Base-by-base conservation (phyloP, 352 stramenopile genomes). In the Globisporangium sylvaticum region DNA sequence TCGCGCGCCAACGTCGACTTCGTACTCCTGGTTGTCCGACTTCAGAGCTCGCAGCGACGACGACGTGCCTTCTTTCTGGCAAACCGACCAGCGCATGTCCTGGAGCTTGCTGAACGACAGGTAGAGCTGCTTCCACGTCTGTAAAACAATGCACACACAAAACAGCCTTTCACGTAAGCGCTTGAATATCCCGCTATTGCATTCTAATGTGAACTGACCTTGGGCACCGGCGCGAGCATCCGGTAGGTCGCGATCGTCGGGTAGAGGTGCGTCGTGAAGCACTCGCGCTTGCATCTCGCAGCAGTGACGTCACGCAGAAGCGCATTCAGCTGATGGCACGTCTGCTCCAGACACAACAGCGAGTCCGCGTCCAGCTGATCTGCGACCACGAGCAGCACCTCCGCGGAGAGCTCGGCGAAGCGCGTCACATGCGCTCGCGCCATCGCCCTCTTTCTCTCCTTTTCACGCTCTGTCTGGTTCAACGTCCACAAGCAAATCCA, bases 11-110 rank as follows among this genome's bases (percentile, higher is more conserved):
- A 65, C 48, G 34, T 92, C 83, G 0, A 66, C 52, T 39, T 69
- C 70, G 70, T 92, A 92, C 71, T 92, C 84, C 32, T 90, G 82
- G 46, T 87, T 89, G 58, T 92, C 84, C 0, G 80, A 84, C 59
- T 88, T 88, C 15, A 92, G 68, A 5, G 79, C 75, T 0, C 84
- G 74, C 59, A 92, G 56, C 0, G 79, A 82, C 4, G 80, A 83
- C 57, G 80, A 84, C 20, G 76, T 75, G 24, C 79, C 80, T 46
- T 83, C 75, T 44, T 65, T 58, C 54, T 72, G 69, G 31, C 76
- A 84, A 12, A 62, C 67, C 7, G 72, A 67, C 83, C 84, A 92
- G 15, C 53, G 37, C 54, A 92, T 66, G n/a, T 60, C 31, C 10
- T 56, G 57, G 5, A 90, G 53, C 1, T 52, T 65, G 25, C 72